A percentile compares a stretch with the other conserved stretches of the same genome.
Conservation (phyloP, 1,139 yeast genomes). For the Suhomyces anneliseae region DNA sequence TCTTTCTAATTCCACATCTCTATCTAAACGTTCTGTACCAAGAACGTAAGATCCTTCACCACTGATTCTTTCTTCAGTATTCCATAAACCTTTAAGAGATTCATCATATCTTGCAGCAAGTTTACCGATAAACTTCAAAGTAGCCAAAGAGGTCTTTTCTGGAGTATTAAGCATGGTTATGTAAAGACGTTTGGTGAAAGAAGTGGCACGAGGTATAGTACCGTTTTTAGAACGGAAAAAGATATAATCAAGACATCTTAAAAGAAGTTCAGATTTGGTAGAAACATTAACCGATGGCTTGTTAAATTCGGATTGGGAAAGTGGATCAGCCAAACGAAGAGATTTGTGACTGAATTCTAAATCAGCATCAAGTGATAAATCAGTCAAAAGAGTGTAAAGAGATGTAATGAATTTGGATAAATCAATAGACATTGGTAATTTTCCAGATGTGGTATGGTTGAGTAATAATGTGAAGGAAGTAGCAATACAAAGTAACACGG, state of each 20-base stretch:
- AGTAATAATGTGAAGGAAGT: conserved; percentile 84
- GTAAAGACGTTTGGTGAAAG: conserved; percentile 80
- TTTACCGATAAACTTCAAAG: conserved; percentile 74
- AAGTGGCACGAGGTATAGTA: conserved; percentile 69
- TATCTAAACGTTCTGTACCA: conserved; percentile 56
- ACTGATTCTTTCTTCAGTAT: conserved; percentile 79
- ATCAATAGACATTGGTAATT: conserved; percentile 60
- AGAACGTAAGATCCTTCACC: conserved; percentile 70
- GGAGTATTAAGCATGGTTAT: conserved; percentile 72
- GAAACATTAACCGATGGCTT: conserved; percentile 81
- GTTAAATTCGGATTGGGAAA: conserved; percentile 32
- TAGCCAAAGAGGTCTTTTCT: conserved; percentile 81
- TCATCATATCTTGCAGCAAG: conserved; percentile 66
- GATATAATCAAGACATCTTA: conserved; percentile 75
- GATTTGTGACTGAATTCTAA: conserved; percentile 83
- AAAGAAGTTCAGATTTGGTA: conserved; percentile 81
- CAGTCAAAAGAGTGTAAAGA: conserved; percentile 65
- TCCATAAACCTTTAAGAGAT: conserved; percentile 70
- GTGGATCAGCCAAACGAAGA: conserved; percentile 75
- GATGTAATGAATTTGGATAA: conserved; percentile 70
- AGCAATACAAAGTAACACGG: conserved; percentile 75
- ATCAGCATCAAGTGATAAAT: conserved; percentile 75
- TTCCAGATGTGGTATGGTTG: conserved; percentile 63
- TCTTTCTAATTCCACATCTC: conserved; percentile 62
- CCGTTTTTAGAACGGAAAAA: conserved; percentile 80